Conservation (phyloP, 1,139 yeast genomes). For the Zhuliangozyma blackwelliae region DNA sequence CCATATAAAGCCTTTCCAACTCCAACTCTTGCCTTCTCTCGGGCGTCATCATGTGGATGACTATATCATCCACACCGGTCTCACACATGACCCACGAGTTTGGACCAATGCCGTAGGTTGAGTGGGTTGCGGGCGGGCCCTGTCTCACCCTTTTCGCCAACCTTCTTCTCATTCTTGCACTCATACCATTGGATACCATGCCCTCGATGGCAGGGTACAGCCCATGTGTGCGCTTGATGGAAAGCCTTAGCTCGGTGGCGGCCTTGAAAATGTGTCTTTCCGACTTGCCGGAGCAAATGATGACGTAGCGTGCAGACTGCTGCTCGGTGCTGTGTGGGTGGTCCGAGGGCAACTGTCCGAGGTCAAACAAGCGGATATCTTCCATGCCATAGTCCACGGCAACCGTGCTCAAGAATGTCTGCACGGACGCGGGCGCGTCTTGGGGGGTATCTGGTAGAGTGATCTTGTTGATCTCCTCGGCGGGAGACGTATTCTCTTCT, state of each 20-base stretch:
- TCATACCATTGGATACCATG: slow-evolving; percentile 54
- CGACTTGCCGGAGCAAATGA: slow-evolving; percentile 76
- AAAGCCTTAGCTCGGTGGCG: slow-evolving; percentile 48
- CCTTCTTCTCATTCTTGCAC: slow-evolving; percentile 59
- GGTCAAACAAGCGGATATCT: slow-evolving; percentile 56
- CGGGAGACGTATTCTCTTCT: slow-evolving; percentile 41
- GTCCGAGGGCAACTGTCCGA: slow-evolving; percentile 29
- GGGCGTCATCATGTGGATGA: slow-evolving; percentile 67
- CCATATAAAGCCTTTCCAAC: slow-evolving; percentile 66
- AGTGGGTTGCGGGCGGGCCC: slow-evolving; percentile 53
- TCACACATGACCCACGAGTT: slow-evolving; percentile 84
- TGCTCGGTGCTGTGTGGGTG: slow-evolving; percentile 38
- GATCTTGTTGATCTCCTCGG: slow-evolving; percentile 18
- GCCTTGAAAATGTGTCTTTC: slow-evolving; percentile 74
- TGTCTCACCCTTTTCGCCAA: slow-evolving; percentile 54
- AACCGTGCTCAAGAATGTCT: slow-evolving; percentile 42
- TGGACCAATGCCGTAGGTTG: slow-evolving; percentile 51
- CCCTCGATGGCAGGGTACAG: slow-evolving; percentile 65
- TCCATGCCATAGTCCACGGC: slow-evolving; percentile 61
- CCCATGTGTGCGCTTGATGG: slow-evolving; percentile 30
- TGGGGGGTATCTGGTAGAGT: slow-evolving; percentile 51
- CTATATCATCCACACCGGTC: slow-evolving; percentile 56
- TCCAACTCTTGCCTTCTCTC: slow-evolving; percentile 64
- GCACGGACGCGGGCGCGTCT: slow-evolving; percentile 50
- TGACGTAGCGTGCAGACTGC: slow-evolving; percentile 42